These are phyloP conservation scores for Magnolia changhungtana DNA, from an alignment of 164 flowering plant species.

Conservation along the genomic window DNA sequence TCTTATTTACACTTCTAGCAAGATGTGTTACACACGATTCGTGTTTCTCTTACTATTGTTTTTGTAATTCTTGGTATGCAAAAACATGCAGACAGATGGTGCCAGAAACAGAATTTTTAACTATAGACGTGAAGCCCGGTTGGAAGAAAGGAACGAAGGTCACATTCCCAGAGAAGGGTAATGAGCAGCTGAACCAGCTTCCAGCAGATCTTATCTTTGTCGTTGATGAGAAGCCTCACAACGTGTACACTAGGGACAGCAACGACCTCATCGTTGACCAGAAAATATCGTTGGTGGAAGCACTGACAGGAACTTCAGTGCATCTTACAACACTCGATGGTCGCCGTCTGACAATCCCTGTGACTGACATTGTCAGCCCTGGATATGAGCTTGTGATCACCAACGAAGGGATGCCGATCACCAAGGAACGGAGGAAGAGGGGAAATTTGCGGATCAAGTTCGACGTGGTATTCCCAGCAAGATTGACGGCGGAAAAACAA, in stretches of 20 bases:
- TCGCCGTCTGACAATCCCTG: conserved; percentile 40
- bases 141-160: conserved; percentile 90
- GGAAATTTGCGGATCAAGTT: conserved; percentile 44
- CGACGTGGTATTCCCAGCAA: conserved; percentile 37
- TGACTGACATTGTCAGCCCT: conserved; percentile 54
- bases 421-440: conserved; percentile 40
- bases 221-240: conserved; percentile 65
- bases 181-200: conserved; percentile 48
- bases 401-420: conserved; percentile 60
- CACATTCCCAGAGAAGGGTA: conserved; percentile 81
- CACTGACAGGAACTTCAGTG: conserved; percentile 53
- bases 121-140: conserved; percentile 68
- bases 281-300: conserved; percentile 47
- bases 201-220: conserved; percentile 71
- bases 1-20: no score
- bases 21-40: not conserved
- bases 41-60: not conserved
- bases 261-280: conserved; percentile 51
- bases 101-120: conserved; percentile 48
- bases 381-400: conserved; percentile 52
- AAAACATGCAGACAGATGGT: conserved; percentile 17
- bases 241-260: conserved; percentile 59
- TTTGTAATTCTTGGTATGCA: not conserved
- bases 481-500: conserved; percentile 33
- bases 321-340: conserved; percentile 56